A percentile compares a stretch with the other conserved stretches of the same genome.
Conservation (phyloP, 352 stramenopile species). For the Plasmopara muralis region DNA sequence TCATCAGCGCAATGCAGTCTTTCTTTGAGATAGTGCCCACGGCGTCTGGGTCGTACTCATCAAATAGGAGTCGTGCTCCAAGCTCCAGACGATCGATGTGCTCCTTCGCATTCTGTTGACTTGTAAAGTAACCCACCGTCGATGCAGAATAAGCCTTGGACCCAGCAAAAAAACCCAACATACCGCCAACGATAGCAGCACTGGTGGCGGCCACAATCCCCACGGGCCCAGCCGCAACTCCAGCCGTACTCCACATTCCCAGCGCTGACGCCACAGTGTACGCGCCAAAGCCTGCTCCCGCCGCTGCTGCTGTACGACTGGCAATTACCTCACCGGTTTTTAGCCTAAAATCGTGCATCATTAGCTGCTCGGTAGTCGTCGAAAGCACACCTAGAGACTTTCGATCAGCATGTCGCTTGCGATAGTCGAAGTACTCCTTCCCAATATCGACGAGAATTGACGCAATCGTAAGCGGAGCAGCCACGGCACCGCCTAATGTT, state of each 20-base stretch:
- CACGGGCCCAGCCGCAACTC: slow-evolving; percentile 59
- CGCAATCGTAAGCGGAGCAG: slow-evolving; percentile 68
- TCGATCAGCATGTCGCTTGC: slow-evolving; percentile 63
- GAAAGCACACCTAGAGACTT: slow-evolving; percentile 64
- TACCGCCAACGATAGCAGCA: slow-evolving; percentile 71
- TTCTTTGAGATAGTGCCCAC: slow-evolving; percentile 59
- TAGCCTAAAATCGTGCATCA: slow-evolving; percentile 78
- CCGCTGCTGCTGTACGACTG: slow-evolving; percentile 64
- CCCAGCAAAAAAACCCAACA: slow-evolving; percentile 79
- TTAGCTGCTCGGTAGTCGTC: slow-evolving; percentile 62
- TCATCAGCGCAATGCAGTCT: slow-evolving; percentile 69
- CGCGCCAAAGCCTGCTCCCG: slow-evolving; percentile 62
- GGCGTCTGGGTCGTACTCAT: slow-evolving; percentile 65
- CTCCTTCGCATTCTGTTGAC: slow-evolving; percentile 69
- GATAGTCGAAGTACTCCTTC: slow-evolving; percentile 83
- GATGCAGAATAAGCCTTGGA: slow-evolving; percentile 72
- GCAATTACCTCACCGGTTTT: slow-evolving; percentile 79
- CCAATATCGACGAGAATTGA: slow-evolving; percentile 84
- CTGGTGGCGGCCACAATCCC: slow-evolving; percentile 71
- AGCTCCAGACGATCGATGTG: slow-evolving; percentile 82
- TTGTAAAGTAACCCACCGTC: slow-evolving; percentile 68
- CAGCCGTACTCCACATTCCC: slow-evolving; percentile 76
- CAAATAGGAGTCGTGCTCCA: slow-evolving; percentile 75
- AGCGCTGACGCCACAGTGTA: slow-evolving; percentile 68
- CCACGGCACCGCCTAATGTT: slow-evolving; percentile 48